Evolutionary conservation across 176 grass and related monocot genomes (phyloP), one percentile per base, ranked within the genome.

Genomic region (Eleusine coracana): DNA sequence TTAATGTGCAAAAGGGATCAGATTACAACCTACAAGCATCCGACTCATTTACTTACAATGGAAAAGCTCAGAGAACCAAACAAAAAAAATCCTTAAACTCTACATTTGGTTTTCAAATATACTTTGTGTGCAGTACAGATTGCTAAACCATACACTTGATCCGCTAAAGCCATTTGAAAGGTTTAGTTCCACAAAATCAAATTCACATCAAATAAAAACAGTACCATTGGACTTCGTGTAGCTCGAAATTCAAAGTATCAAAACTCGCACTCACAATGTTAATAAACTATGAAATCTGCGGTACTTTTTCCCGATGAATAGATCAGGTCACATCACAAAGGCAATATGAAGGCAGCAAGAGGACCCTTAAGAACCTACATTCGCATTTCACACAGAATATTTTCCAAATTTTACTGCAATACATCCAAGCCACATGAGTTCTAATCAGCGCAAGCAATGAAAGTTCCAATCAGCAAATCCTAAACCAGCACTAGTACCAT

Each of bases 1-100:
- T 51, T 78, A 23, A 75, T 39, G 14, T 56, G 65, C 50, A 80
- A 68, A 36, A 69, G 21, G 21, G 12, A 41, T 55, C 64, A 55
- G 7, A 28, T 55, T 7, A 38, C 28, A 5, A 40, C 48, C 3
- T 40, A 39, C 27, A 68, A 38, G 27, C 6, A 6, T 56, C 64
- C 4, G 3, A 69, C 27, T 70, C 21, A 20, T 8, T 28, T 27
- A 27, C 18, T 68, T 51, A 20, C 16, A 10, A 66, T 68, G 21
- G 25, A 40, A 49, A 81, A 71, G 71, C 68, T 44, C 2, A 44
- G 36, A 80, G 20, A 29, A 16, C 31, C 12, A 12, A 12, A 48
- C 9, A 48, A 48, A 50, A 39, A 20, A 54, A 20, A 75, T 66
- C 37, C 3, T 34, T 80, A 39, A 29, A 73, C 34, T 34, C 58